Conservation (phyloP, 495 filamentous ascomycete species). For the Aspergillus ellipticus region DNA sequence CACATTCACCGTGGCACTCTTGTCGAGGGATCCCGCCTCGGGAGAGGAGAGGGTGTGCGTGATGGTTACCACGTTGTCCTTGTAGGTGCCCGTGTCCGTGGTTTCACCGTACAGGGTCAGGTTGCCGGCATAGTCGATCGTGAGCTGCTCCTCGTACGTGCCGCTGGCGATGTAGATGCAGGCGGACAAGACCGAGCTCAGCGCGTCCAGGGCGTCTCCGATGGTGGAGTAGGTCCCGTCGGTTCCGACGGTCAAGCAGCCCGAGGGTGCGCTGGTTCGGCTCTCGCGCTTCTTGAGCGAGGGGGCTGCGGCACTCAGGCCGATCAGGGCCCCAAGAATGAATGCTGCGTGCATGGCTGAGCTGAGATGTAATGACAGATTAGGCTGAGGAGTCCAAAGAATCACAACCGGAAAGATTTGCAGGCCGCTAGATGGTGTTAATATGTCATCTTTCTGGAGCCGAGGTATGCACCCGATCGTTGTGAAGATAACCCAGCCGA, state of each 20-base stretch:
- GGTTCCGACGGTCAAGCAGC: conserved; percentile 28
- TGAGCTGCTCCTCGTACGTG: conserved; percentile 49
- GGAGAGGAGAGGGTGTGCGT: conserved; percentile 48
- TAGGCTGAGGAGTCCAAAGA: too few relatives aligned
- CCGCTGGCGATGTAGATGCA: conserved; percentile 40
- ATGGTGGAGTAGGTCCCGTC: conserved; percentile 27
- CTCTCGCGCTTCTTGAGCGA: conserved; percentile 1
- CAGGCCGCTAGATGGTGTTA: neutral
- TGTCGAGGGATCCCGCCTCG: conserved; percentile 39
- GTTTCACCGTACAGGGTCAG: conserved; percentile 55
- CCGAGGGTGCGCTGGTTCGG: conserved; percentile 24
- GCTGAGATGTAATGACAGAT: neutral
- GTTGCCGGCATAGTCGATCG: conserved; percentile 35
- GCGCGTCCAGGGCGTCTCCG: conserved; percentile 20
- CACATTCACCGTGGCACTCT: conserved; percentile 55
- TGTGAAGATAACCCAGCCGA: neutral
- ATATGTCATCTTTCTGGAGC: neutral
- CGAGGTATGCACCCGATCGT: neutral
- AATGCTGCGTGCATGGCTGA: neutral
- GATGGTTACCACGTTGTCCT: conserved; percentile 59
- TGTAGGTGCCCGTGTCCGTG: conserved; percentile 49
- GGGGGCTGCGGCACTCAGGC: neutral
- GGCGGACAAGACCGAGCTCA: conserved; percentile 22
- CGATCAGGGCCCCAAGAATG: neutral
- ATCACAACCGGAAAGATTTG: neutral